A percentile compares a stretch with the other conserved stretches of the same genome.
phyloP scores from a whole-genome alignment of 2,329 filamentous ascomycete species.

The Tolypocladium pustulatum region DNA sequence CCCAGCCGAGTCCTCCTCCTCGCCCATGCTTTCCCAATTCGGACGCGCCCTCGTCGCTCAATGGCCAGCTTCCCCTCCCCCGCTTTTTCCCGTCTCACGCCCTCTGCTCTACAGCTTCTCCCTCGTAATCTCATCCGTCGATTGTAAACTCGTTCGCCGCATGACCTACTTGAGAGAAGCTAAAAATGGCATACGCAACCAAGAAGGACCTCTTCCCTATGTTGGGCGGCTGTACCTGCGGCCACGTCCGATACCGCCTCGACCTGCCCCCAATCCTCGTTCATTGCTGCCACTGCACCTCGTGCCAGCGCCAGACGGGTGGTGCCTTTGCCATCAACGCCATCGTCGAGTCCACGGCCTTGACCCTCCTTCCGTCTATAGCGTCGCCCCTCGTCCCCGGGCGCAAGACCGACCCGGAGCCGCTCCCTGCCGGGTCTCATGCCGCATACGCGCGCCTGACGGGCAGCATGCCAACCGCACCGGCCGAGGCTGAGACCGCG shows the following conservation, averaged over 20 bases:
- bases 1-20: background rate
- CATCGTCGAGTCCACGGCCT: constrained; percentile 26
- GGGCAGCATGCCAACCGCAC: background rate
- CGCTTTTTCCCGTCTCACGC: constrained; percentile 6
- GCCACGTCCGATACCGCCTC: constrained; percentile 56
- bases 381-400: background rate
- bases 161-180: background rate
- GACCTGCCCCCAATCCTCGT: constrained; percentile 40
- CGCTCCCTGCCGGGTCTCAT: background rate
- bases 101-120: background rate
- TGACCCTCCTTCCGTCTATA: constrained; percentile 12
- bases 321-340: constrained; percentile 28
- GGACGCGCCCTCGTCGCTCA: constrained; percentile 14
- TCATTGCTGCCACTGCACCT: constrained; percentile 36
- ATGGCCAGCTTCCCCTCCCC: constrained; percentile 14
- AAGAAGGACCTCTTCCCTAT: constrained; percentile 17
- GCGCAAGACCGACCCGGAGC: background rate
- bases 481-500: background rate
- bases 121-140: background rate
- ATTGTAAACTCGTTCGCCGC: background rate
- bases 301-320: constrained; percentile 34
- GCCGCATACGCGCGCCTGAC: constrained; percentile 10
- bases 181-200: constrained; percentile 12
- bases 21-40: constrained; percentile 15
- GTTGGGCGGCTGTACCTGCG: constrained; percentile 52